phyloP scores from a whole-genome alignment of 2,329 filamentous ascomycete species.

The Diplodia seriata region DNA sequence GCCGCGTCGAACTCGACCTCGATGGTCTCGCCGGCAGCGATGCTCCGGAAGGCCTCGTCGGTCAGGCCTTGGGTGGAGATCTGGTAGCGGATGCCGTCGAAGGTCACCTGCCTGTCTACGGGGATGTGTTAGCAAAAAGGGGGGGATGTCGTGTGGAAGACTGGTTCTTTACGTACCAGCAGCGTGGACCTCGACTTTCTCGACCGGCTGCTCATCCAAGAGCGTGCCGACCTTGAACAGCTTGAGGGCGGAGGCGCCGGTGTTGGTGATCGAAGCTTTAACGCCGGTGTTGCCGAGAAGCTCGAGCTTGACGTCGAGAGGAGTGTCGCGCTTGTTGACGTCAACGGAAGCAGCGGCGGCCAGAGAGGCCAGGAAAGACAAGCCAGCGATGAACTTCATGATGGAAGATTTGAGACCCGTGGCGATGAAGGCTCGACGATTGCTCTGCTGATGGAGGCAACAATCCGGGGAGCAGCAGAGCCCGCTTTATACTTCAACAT shows the following conservation, averaged over 20 bases:
- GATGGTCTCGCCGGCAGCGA: constrained; percentile 57
- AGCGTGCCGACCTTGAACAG: constrained; percentile 61
- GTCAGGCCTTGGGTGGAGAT: constrained; percentile 55
- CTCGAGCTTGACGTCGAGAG: constrained; percentile 29
- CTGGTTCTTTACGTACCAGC: constrained; percentile 36
- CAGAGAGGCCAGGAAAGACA: constrained; percentile 22
- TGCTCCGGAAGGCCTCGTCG: constrained; percentile 59
- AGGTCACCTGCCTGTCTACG: constrained; percentile 54
- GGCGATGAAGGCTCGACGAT: constrained; percentile 1
- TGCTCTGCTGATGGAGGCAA: constrained; percentile 6
- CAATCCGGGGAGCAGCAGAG: not conserved
- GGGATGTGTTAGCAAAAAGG: not conserved
- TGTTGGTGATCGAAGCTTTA: constrained; percentile 63
- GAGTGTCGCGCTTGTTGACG: constrained; percentile 28
- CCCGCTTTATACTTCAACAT: constrained; percentile 10
- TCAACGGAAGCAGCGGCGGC: constrained; percentile 21
- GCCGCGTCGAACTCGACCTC: constrained; percentile 63
- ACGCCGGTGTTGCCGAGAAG: constrained; percentile 60
- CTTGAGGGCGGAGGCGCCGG: constrained; percentile 57
- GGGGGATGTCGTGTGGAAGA: not conserved
- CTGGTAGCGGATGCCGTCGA: constrained; percentile 62
- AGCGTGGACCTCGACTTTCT: constrained; percentile 61
- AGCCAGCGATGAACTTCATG: constrained; percentile 28
- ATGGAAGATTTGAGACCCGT: not conserved
- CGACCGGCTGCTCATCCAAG: constrained; percentile 59